phyloP scores from a whole-genome alignment of 805 yeast genomes.

The Wickerhamomyces xylosicus region DNA sequence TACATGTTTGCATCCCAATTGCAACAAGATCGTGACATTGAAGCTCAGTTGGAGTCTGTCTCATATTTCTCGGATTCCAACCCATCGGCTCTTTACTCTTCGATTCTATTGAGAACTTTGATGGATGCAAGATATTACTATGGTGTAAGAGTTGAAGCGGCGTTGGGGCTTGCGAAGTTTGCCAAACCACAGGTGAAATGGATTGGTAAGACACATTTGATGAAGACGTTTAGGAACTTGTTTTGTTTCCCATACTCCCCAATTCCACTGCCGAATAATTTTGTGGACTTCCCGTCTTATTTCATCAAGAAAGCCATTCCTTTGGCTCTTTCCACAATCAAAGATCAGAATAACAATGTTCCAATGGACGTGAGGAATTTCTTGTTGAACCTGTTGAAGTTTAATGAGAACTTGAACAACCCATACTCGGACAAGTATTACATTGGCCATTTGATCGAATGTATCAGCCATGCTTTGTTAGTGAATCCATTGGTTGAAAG shows the following conservation, averaged over 20 bases:
- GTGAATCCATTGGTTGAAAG: constrained; percentile 15
- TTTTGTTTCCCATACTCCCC: constrained; percentile 61
- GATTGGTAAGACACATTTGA: constrained; percentile 63
- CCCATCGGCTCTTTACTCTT: constrained; percentile 58
- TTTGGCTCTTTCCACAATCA: constrained; percentile 44
- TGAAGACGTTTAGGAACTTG: constrained; percentile 55
- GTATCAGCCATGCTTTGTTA: constrained; percentile 35
- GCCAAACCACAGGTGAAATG: constrained; percentile 53
- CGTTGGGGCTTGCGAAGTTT: constrained; percentile 59
- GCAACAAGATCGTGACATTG: constrained; percentile 91
- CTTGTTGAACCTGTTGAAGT: constrained; percentile 61
- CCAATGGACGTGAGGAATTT: constrained; percentile 50
- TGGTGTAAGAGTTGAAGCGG: constrained; percentile 85
- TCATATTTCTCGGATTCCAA: constrained; percentile 54
- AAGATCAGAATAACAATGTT: constrained; percentile 54
- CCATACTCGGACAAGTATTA: constrained; percentile 66
- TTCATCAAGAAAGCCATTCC: constrained; percentile 67
- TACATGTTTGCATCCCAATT: constrained; percentile 91
- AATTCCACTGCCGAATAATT: constrained; percentile 76
- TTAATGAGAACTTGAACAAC: constrained; percentile 79
- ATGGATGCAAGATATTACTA: constrained; percentile 80
- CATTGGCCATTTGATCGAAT: constrained; percentile 43
- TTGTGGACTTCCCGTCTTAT: constrained; percentile 57
- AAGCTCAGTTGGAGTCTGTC: constrained; percentile 85
- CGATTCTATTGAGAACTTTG: constrained; percentile 67